phyloP scores from a whole-genome alignment of 768 basidiomycete species.

The Serendipita sp. region DNA sequence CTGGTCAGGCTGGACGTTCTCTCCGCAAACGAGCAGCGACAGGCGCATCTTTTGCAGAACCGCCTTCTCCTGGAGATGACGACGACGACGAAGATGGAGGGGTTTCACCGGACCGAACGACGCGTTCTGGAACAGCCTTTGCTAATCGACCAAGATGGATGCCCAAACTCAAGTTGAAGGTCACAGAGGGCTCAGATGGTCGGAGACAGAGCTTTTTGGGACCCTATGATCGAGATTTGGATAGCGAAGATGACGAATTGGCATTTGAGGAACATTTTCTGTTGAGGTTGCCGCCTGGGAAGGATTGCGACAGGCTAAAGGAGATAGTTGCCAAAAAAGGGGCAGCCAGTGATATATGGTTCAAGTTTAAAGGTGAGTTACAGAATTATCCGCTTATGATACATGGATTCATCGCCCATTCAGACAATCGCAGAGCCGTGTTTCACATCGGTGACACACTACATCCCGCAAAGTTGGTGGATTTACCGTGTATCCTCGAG shows the following conservation, averaged over 20 bases:
- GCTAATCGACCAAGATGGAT: slow-evolving; percentile 27
- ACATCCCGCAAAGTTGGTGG: slow-evolving; percentile 87
- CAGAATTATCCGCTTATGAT: slow-evolving; percentile 5
- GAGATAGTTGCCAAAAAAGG: slow-evolving; percentile 72
- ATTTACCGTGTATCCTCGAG: slow-evolving; percentile 86
- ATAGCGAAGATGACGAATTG: slow-evolving; percentile 79
- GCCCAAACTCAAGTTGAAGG: slow-evolving; percentile 76
- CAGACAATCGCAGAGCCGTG: slow-evolving; percentile 79
- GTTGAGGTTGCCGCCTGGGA: slow-evolving; percentile 70
- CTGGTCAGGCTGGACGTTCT: background rate
- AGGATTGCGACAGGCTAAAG: slow-evolving; percentile 59
- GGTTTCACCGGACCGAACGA: slow-evolving; percentile 30
- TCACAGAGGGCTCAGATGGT: slow-evolving; percentile 44
- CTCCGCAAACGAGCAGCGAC: background rate
- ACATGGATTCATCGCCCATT: background rate
- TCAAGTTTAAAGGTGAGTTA: slow-evolving; percentile 83
- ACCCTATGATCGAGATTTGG: slow-evolving; percentile 82
- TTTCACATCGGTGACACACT: slow-evolving; percentile 70
- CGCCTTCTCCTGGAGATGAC: background rate
- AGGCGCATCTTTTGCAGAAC: background rate
- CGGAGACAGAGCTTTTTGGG: slow-evolving; percentile 65
- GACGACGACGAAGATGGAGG: background rate
- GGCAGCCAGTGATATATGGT: slow-evolving; percentile 73
- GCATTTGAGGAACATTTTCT: slow-evolving; percentile 97
- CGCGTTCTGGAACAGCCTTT: slow-evolving; percentile 34